Evolutionary conservation across 768 basidiomycete species (phyloP).

Genomic region (Tulasnella sp.): DNA sequence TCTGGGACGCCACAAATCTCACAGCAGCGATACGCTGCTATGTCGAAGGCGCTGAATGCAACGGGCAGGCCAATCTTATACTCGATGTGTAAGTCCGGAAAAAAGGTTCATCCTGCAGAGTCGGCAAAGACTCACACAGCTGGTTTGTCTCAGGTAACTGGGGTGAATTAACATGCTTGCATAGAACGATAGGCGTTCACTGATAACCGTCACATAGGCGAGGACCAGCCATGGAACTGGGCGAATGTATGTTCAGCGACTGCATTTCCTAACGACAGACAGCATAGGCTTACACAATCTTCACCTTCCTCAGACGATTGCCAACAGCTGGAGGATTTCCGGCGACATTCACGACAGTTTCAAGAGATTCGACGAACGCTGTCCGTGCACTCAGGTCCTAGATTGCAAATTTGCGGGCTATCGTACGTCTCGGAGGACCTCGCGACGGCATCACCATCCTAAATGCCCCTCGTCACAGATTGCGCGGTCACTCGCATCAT

Average conservation of each 20-base stretch:
- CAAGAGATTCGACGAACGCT: slow-evolving; percentile 46
- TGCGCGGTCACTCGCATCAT: slow-evolving; percentile 58
- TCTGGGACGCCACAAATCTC: slow-evolving; percentile 26
- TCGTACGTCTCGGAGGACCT: slow-evolving; percentile 39
- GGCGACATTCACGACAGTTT: slow-evolving; percentile 56
- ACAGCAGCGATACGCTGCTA: slow-evolving; percentile 40
- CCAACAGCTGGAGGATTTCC: slow-evolving; percentile 53
- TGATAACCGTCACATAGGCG: neutral
- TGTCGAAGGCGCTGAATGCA: slow-evolving; percentile 53
- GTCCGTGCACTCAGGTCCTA: slow-evolving; percentile 46
- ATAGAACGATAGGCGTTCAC: neutral
- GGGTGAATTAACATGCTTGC: neutral
- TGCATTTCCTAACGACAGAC: neutral
- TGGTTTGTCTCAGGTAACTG: slow-evolving; percentile 23
- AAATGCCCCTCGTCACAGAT: slow-evolving; percentile 17
- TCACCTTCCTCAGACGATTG: slow-evolving; percentile 42
- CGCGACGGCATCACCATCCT: neutral
- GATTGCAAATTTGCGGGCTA: slow-evolving; percentile 49
- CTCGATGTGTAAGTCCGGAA: slow-evolving; percentile 56
- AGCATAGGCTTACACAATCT: neutral
- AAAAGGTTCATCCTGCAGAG: neutral
- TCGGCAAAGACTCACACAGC: neutral
- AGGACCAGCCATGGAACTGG: slow-evolving; percentile 53
- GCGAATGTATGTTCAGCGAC: slow-evolving; percentile 39
- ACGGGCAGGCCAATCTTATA: slow-evolving; percentile 55